Evolutionary conservation across 75 land plant species (phyloP).

Genomic region (Ceratopteris richardii): DNA sequence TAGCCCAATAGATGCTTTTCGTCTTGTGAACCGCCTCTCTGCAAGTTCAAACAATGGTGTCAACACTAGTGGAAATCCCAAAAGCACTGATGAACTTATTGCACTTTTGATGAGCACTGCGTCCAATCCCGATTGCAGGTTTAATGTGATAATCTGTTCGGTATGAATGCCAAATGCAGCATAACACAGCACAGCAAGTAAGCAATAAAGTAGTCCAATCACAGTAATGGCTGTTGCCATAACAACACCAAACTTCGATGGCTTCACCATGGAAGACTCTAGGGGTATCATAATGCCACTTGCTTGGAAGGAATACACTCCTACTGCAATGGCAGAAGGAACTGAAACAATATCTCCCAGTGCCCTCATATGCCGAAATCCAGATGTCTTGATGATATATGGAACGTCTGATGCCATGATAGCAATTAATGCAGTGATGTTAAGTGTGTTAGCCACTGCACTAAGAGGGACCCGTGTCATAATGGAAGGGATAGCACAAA

Average conservation of each 20-base stretch:
- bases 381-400: conserved; percentile 28
- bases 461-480: conserved; percentile 86
- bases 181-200: conserved; percentile 77
- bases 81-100: conserved; percentile 64
- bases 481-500: conserved; percentile 65
- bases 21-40: conserved; percentile 50
- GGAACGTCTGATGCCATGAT: conserved; percentile 61
- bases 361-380: conserved; percentile 16
- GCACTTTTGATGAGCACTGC: conserved; percentile 55
- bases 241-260: conserved; percentile 49
- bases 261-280: conserved; percentile 47
- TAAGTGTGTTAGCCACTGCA: conserved; percentile 72
- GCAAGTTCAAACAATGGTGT: conserved; percentile 76
- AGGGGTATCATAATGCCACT: conserved; percentile 76
- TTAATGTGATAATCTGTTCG: conserved; percentile 76
- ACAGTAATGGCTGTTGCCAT: conserved; percentile 44
- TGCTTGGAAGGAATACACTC: conserved; percentile 83
- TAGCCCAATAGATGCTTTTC: conserved; percentile 12
- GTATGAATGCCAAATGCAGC: conserved; percentile 76
- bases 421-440: conserved; percentile 68
- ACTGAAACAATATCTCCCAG: conserved; percentile 23
- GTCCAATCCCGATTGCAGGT: conserved; percentile 50
- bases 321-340: conserved; percentile 72
- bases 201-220: conserved; percentile 46
- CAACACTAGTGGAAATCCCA: conserved; percentile 90